Conservation (phyloP, 495 filamentous ascomycete species). For the Pseudomonodictys pantanalensis region DNA sequence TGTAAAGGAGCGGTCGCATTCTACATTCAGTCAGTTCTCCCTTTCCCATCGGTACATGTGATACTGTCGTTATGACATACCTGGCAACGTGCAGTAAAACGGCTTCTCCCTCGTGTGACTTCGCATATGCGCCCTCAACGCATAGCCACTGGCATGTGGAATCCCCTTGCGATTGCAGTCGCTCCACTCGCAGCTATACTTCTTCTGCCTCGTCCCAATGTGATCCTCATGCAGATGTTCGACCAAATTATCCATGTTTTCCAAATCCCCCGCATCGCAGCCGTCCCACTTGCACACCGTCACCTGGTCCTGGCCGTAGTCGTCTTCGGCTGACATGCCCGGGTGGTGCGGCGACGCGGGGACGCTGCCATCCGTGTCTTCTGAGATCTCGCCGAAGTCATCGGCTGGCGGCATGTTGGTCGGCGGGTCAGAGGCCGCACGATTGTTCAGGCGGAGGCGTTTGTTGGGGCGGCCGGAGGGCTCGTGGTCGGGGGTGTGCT, state of each 20-base stretch:
- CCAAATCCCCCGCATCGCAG: slow-evolving; percentile 73
- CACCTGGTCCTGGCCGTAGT: slow-evolving; percentile 70
- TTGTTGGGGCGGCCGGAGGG: slow-evolving; percentile 39
- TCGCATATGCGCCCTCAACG: slow-evolving; percentile 92
- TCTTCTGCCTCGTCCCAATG: slow-evolving; percentile 76
- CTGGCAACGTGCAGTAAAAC: slow-evolving; percentile 91
- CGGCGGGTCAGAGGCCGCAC: slow-evolving; percentile 28
- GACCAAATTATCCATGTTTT: slow-evolving; percentile 92
- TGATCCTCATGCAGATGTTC: slow-evolving; percentile 91
- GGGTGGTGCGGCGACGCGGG: slow-evolving; percentile 62
- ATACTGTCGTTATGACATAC: slow-evolving; percentile 48
- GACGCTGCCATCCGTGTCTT: slow-evolving; percentile 84
- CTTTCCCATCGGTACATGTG: background rate
- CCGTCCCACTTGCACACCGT: slow-evolving; percentile 87
- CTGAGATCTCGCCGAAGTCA: slow-evolving; percentile 62
- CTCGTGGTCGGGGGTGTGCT: slow-evolving; percentile 32
- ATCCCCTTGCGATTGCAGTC: slow-evolving; percentile 84
- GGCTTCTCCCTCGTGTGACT: slow-evolving; percentile 98
- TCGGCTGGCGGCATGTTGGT: slow-evolving; percentile 26
- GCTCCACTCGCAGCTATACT: slow-evolving; percentile 92
- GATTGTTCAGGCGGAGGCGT: slow-evolving; percentile 36
- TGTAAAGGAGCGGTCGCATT: slow-evolving; percentile 97
- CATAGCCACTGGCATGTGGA: slow-evolving; percentile 91
- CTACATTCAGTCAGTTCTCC: slow-evolving; percentile 47
- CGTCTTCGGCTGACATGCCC: slow-evolving; percentile 71